Conservation (phyloP, 2,329 filamentous ascomycete genomes). For the Botrytis medusae region DNA sequence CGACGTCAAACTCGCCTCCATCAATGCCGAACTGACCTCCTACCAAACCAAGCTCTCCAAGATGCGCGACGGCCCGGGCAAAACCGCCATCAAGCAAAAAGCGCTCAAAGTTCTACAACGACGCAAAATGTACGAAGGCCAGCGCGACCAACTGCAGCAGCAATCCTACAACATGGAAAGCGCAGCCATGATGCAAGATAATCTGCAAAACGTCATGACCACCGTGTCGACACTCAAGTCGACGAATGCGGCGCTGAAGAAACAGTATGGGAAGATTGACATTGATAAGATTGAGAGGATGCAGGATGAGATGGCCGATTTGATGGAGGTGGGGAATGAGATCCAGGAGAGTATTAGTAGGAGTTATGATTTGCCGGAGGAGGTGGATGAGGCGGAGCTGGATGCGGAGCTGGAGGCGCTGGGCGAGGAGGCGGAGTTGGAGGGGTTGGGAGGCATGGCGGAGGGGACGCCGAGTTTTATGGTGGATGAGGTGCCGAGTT, state of each 20-base stretch:
- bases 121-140: constrained; percentile 89
- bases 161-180: constrained; percentile 99
- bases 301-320: constrained; percentile 98
- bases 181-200: constrained; percentile 97
- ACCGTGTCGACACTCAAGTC: constrained; percentile 95
- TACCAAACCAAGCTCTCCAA: constrained; percentile 86
- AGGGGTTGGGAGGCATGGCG: constrained; percentile 56
- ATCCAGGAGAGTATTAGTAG: constrained; percentile 92
- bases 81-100: constrained; percentile 88
- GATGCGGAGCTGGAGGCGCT: constrained; percentile 95
- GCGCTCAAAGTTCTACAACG: constrained; percentile 92
- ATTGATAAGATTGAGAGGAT: constrained; percentile 96
- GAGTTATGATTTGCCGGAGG: constrained; percentile 92
- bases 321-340: constrained; percentile 97
- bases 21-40: constrained; percentile 84
- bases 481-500: constrained; percentile 83
- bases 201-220: constrained; percentile 97
- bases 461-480: constrained; percentile 76
- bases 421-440: constrained; percentile 90
- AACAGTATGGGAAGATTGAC: constrained; percentile 96
- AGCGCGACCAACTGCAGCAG: constrained; percentile 88
- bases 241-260: constrained; percentile 86
- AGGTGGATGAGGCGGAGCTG: constrained; percentile 93
- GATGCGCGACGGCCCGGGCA: constrained; percentile 95
- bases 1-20: constrained; percentile 90